Percentiles rank a stretch among this genome's conserved stretches.
Evolutionary conservation across 768 basidiomycete species (phyloP).

Genomic region (Chlorophyllum brunneum): DNA sequence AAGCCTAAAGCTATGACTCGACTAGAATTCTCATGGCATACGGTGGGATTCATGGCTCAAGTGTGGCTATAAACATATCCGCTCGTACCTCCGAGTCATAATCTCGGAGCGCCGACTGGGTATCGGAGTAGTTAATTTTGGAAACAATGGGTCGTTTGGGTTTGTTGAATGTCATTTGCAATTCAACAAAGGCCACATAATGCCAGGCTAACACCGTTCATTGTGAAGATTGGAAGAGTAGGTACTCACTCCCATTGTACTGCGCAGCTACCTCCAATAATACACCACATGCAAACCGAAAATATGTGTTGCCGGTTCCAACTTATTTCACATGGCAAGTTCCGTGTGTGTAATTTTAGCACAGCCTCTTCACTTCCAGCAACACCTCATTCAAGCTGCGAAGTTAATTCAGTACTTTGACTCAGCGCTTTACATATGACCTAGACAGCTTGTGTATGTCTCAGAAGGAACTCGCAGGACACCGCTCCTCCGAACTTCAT

Average conservation of each 20-base stretch:
- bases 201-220: no score
- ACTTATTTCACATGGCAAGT: not conserved
- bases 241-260: no score
- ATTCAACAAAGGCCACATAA: no score
- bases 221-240: no score
- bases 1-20: not conserved
- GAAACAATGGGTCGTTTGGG: no score
- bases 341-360: not conserved
- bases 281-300: no score
- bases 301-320: not conserved
- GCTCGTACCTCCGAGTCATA: no score
- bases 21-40: not conserved
- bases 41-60: not conserved
- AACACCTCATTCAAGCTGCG: not conserved
- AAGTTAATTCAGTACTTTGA: not conserved
- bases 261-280: no score
- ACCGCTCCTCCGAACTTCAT: not conserved
- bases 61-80: no score
- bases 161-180: no score
- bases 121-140: no score
- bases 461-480: not conserved
- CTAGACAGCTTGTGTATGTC: not conserved
- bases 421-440: conserved; percentile 3
- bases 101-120: no score
- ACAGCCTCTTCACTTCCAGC: not conserved